Evolutionary conservation across 176 grass and related monocot species (phyloP).

Genomic region (Phyllostachys edulis): DNA sequence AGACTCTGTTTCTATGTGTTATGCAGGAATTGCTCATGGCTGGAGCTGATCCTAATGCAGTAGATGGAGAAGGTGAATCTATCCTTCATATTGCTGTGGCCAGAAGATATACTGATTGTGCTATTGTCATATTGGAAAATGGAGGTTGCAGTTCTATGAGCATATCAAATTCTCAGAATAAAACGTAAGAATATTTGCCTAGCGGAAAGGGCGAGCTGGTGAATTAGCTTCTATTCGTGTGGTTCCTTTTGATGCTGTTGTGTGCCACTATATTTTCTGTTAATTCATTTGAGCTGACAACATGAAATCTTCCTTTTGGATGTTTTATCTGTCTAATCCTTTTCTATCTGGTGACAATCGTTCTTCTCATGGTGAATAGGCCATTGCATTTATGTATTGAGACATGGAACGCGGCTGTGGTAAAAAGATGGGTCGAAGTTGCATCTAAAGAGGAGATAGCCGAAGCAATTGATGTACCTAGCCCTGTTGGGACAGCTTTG

Average conservation of each 20-base stretch:
- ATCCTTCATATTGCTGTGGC: slow-evolving; percentile 84
- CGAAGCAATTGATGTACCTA: slow-evolving; percentile 75
- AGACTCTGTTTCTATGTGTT: slow-evolving; percentile 23
- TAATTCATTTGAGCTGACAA: slow-evolving; percentile 12
- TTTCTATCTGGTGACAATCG: slow-evolving; percentile 23
- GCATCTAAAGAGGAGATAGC: slow-evolving; percentile 73
- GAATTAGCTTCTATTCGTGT: slow-evolving; percentile 26
- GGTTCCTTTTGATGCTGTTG: slow-evolving; percentile 5
- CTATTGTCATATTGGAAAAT: slow-evolving; percentile 92
- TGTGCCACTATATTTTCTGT: neutral
- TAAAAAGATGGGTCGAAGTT: slow-evolving; percentile 85
- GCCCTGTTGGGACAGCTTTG: slow-evolving; percentile 78
- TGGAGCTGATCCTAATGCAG: slow-evolving; percentile 89
- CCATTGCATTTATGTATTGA: slow-evolving; percentile 96
- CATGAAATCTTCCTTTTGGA: slow-evolving; percentile 17
- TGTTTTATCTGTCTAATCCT: slow-evolving; percentile 6
- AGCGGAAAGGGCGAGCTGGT: neutral
- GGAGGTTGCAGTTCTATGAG: slow-evolving; percentile 95
- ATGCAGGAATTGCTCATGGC: slow-evolving; percentile 87
- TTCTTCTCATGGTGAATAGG: slow-evolving; percentile 46
- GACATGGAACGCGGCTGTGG: slow-evolving; percentile 82
- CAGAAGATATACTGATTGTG: slow-evolving; percentile 92
- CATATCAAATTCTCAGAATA: slow-evolving; percentile 67
- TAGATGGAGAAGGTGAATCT: slow-evolving; percentile 90
- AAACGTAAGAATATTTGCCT: slow-evolving; percentile 70